A percentile compares a stretch with the other conserved stretches of the same genome.
phyloP scores from a whole-genome alignment of 257 asterid species.

The Fraxinus americana region DNA sequence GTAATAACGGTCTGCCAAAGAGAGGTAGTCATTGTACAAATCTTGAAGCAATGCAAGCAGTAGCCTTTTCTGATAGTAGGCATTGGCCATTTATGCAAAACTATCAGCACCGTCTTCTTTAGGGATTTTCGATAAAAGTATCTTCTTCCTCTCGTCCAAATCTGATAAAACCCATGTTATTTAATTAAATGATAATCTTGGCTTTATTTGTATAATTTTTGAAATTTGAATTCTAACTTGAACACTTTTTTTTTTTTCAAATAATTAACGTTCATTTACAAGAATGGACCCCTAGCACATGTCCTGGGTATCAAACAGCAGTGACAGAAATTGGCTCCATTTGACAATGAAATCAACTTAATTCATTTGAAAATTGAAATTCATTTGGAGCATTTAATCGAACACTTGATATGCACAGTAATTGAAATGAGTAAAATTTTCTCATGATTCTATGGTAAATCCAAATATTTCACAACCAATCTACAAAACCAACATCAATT shows the following conservation, averaged over 20 bases:
- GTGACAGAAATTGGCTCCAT: background rate
- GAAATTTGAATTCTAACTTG: background rate
- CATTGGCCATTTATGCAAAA: slow-evolving; percentile 44
- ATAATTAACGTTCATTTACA: background rate
- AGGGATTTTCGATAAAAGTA: slow-evolving; percentile 25
- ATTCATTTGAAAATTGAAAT: background rate
- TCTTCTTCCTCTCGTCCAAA: slow-evolving; percentile 54
- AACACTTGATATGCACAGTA: no score
- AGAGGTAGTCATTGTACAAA: slow-evolving; percentile 46
- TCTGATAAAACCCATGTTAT: slow-evolving; percentile 26
- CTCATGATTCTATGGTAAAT: no score
- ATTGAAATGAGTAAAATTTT: no score
- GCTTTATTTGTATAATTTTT: background rate
- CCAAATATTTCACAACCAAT: no score
- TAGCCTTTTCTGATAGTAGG: slow-evolving; percentile 46
- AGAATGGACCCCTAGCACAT: background rate
- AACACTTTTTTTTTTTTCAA: background rate
- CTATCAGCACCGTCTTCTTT: slow-evolving; percentile 33
- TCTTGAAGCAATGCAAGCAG: slow-evolving; percentile 49
- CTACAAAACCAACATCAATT: no score
- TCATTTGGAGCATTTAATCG: no score
- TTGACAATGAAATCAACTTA: background rate
- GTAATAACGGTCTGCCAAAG: slow-evolving; percentile 49
- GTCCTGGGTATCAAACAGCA: background rate
- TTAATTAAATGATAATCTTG: background rate